Percentiles rank a stretch among this genome's conserved stretches.
These are phyloP conservation scores for Echinochloa phyllopogon DNA, from an alignment of 176 grass and related monocot genomes.

Conservation along the genomic window DNA sequence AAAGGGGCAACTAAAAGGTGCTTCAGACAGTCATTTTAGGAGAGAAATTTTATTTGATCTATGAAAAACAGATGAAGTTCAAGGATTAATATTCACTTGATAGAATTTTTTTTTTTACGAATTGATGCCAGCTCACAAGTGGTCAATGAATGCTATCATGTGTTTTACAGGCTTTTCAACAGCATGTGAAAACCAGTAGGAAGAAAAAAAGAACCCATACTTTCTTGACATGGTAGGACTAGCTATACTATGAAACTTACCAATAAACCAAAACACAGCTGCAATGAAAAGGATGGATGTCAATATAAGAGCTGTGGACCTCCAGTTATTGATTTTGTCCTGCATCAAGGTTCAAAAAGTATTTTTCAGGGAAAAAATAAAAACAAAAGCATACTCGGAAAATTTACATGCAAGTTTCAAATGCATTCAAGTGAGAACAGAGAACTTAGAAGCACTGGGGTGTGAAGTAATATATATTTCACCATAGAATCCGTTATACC, in stretches of 20 bases:
- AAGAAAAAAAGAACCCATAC: neutral
- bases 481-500: neutral
- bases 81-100: neutral
- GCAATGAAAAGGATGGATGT: constrained; percentile 90
- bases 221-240: neutral
- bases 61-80: neutral
- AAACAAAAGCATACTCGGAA: constrained; percentile 25
- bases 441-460: neutral
- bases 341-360: constrained; percentile 47
- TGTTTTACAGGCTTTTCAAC: neutral
- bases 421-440: neutral
- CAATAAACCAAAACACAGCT: constrained; percentile 75
- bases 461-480: neutral
- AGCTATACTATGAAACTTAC: constrained; percentile 47
- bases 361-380: neutral
- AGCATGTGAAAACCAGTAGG: neutral
- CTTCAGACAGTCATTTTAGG: neutral
- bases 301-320: constrained; percentile 73
- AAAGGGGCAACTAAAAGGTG: neutral
- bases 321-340: constrained; percentile 94
- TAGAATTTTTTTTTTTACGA: neutral
- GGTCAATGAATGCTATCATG: neutral
- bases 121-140: neutral
- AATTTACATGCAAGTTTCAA: constrained; percentile 19
- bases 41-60: neutral